Evolutionary conservation across 23 red algal genomes (phyloP), one percentile per base, ranked within the genome.

Genomic region (Gracilariopsis chorda): DNA sequence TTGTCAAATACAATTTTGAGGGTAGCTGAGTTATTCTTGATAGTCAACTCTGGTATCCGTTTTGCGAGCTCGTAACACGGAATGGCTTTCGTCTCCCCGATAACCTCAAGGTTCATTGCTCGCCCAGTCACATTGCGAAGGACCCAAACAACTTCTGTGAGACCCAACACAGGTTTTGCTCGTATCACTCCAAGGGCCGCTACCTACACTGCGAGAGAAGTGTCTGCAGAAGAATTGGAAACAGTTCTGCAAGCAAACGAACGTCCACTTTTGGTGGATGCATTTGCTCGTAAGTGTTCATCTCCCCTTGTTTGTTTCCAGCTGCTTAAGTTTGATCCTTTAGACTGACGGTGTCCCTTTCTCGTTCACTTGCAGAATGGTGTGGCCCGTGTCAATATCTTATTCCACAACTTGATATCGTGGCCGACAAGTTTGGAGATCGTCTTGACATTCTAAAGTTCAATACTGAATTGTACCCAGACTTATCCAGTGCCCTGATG

Each of bases 381-480:
- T 94, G 93, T 67, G 93, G 93, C 41, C 93, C 93, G 29, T 95
- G 93, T 51, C 84, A 90, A 44, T 95, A 81, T 74, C 77, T 95
- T 33, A 20, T 95, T 27, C 93, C 93, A 36, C 84, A 88, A 27
- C 84, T 95, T 10, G 93, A 95, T 19, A 67, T 74, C 46, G 51
- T 95, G 35, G 93, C 82, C 2, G 76, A 52, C 23, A 82, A 87
- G 12, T 95, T 87, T 78, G 93, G 60, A 21, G 84, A 88, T 20
- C 77, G 93, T 33, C 48, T 95, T n/a, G 74, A 87, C 33, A 80
- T 95, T 48, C 21, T 95, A 9, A 95, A 95, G 43, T 35, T 95
- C 20, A 76, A 95, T 35, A 86, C 93, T 20, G 93, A 95, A 39
- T 27, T 69, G 36, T 87, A 90, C 44, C 77, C 93, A 43, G 85